A percentile compares a stretch with the other conserved stretches of the same genome.
These are phyloP conservation scores for Suhomyces faveliae DNA, from an alignment of 805 yeast species.

Conservation along the genomic window DNA sequence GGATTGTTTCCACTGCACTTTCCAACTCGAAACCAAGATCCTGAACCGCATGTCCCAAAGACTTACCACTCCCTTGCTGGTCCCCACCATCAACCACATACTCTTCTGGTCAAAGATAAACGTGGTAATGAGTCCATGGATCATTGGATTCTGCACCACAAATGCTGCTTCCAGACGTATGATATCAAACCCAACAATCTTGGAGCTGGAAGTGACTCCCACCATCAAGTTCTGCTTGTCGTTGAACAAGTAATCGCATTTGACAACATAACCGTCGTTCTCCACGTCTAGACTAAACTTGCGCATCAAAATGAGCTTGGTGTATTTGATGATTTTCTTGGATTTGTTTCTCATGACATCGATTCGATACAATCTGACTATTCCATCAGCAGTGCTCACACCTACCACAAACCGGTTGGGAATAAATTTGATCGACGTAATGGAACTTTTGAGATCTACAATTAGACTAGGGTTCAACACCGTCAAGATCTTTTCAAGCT, in stretches of 20 bases:
- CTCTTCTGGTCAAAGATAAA: constrained; percentile 54
- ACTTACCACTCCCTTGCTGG: constrained; percentile 67
- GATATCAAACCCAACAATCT: constrained; percentile 55
- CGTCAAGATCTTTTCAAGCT: constrained; percentile 61
- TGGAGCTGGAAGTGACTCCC: constrained; percentile 52
- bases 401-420: constrained; percentile 57
- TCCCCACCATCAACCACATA: constrained; percentile 73
- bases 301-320: constrained; percentile 36
- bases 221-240: constrained; percentile 45
- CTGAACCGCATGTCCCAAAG: constrained; percentile 81
- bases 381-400: constrained; percentile 51
- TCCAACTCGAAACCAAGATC: constrained; percentile 59
- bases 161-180: constrained; percentile 48
- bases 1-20: constrained; percentile 28
- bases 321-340: constrained; percentile 28
- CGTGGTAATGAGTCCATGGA: constrained; percentile 65
- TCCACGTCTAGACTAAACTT: constrained; percentile 32
- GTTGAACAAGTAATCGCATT: constrained; percentile 40
- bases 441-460: constrained; percentile 47
- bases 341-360: constrained; percentile 35
- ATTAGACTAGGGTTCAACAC: constrained; percentile 46
- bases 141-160: constrained; percentile 51
- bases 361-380: constrained; percentile 36
- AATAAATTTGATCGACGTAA: constrained; percentile 52
- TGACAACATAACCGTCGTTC: constrained; percentile 44